These are phyloP conservation scores for Macadamia integrifolia DNA, from an alignment of 164 flowering plant genomes.

Conservation along the genomic window DNA sequence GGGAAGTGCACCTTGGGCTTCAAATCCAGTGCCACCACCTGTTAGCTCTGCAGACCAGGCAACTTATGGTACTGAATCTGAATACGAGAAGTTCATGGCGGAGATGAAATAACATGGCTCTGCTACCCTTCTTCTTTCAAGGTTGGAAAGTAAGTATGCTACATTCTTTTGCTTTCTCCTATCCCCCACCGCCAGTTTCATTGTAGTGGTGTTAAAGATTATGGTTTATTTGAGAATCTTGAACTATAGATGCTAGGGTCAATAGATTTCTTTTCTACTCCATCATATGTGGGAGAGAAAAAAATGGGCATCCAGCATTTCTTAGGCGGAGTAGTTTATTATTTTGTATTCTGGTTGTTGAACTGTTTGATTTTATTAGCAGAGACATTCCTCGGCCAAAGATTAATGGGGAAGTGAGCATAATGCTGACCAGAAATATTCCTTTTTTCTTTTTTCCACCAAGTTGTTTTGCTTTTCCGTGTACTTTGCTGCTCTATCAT, in stretches of 20 bases:
- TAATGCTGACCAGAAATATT: slow-evolving; percentile 10
- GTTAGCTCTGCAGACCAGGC: slow-evolving; percentile 49
- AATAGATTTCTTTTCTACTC: no score
- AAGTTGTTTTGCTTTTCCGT: no score
- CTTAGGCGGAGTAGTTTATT: no score
- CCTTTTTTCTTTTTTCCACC: slow-evolving; percentile 2
- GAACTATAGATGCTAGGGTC: background rate
- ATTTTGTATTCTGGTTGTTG: background rate
- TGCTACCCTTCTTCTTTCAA: background rate
- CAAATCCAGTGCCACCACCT: slow-evolving; percentile 50
- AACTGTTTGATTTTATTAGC: slow-evolving; percentile 5
- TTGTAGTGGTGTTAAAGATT: slow-evolving; percentile 32
- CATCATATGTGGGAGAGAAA: no score
- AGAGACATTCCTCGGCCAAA: slow-evolving; percentile 3
- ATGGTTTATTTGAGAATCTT: slow-evolving; percentile 38
- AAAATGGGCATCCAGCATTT: no score
- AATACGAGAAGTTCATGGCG: slow-evolving; percentile 90
- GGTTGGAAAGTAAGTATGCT: slow-evolving; percentile 19
- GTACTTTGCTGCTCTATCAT: no score
- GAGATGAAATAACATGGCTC: slow-evolving; percentile 62
- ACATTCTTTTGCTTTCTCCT: background rate
- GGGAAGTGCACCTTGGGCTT: slow-evolving; percentile 67
- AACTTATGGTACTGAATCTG: slow-evolving; percentile 53
- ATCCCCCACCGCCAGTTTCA: background rate
- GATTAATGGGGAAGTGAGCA: background rate